phyloP scores from a whole-genome alignment of 1,139 yeast species.

The Nadsonia commutata region DNA sequence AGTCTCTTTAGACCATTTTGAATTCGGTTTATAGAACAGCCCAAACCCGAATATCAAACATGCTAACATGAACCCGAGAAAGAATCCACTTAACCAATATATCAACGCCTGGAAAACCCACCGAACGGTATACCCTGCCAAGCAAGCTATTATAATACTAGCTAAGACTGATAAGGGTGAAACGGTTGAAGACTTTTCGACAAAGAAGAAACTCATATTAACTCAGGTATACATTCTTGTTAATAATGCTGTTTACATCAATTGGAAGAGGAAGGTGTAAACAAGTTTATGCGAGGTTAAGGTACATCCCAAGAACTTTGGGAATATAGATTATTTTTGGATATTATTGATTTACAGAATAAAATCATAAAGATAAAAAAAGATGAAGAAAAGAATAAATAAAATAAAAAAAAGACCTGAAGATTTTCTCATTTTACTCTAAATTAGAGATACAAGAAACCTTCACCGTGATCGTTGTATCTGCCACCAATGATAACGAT shows the following conservation, averaged over 20 bases:
- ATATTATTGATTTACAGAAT: too few species aligned
- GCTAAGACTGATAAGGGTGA: neutral
- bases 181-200: neutral
- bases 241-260: too few species aligned
- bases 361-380: too few species aligned
- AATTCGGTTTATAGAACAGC: constrained; percentile 1
- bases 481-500: constrained; percentile 36
- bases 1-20: constrained; percentile 8
- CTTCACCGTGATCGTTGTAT: constrained; percentile 4
- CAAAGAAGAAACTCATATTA: neutral
- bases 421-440: too few species aligned
- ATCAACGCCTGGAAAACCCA: neutral
- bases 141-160: neutral
- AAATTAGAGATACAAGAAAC: constrained; percentile 3
- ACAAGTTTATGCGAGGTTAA: too few species aligned
- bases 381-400: too few species aligned
- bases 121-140: neutral
- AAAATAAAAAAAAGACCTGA: too few species aligned
- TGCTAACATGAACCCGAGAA: neutral
- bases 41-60: neutral
- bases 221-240: too few species aligned
- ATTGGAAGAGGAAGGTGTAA: too few species aligned
- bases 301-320: too few species aligned
- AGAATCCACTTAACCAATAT: neutral
- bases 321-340: too few species aligned